Evolutionary conservation across 179 eudicot genomes (phyloP), one percentile per base, ranked within the genome.

Genomic region (Drosera spatulata): DNA sequence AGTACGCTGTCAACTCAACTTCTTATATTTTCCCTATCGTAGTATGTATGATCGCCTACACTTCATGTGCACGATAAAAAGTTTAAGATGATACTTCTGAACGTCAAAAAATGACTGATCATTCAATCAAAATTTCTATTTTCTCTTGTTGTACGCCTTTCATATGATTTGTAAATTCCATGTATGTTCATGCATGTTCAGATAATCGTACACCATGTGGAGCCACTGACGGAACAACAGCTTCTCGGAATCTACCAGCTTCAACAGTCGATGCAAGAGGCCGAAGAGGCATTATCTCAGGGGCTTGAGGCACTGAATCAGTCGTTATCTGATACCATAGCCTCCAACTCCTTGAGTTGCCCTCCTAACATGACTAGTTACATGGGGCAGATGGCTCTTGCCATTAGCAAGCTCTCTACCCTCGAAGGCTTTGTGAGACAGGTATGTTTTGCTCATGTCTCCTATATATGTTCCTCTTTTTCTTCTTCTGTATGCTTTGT

Each of bases 301-400:
- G 99, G 95, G 33, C 79, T 90, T 0, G 95, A 90, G 2, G 81
- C 87, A 12, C 75, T 86, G n/a, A 77, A 85, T 56, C 90, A 80
- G 15, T 84, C 95, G 0, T 70, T 94, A 5, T 77, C 91, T 0
- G 97, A 90, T 53, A 87, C 90, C 49, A 80, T 94, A 43, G 73
- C 80, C 15, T 80, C 96, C 2, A 96, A 90, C 58, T 53, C 99
- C 4, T 64, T 94, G 57, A 81, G 71, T 47, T 66, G 69, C 60
- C 83, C 91, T 22, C 73, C 84, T 0, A 85, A 81, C 73, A 87
- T 90, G 91, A 77, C 71, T 55, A 85, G 79, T 66, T 94, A 87
- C 80, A 90, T 87, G 95, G 86, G 86, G 12, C 95, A 89, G 62
- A 85, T 93, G 97, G 96, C 94, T 43, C 49, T 83, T 11, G 99